Evolutionary conservation across 495 filamentous ascomycete genomes (phyloP), one percentile per base, ranked within the genome.

Genomic region (Neurospora sp.): DNA sequence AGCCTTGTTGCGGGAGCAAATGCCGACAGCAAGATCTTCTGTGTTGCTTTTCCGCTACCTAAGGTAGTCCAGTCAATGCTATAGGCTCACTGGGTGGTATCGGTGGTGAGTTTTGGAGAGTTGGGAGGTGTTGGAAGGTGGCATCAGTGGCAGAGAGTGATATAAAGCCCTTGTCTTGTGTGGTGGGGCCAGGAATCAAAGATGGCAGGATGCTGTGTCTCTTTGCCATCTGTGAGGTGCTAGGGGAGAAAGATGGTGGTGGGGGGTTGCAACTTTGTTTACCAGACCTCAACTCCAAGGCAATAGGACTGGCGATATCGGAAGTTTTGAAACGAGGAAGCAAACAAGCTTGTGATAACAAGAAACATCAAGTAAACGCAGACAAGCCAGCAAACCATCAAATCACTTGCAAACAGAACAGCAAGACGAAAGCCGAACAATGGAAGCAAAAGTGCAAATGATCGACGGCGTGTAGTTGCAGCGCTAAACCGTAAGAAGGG

Each of bases 21-120:
- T 77, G 76, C 74, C 76, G 76, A 74, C 71, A 74, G 39, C 27
- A 35, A 66, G 54, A 66, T 66, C 54, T 66, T 66, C 14, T 1
- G 54, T 35, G 23, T 35, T 35, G 35, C 35, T 35, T 35, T 35
- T 35, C 35, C 35, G 35, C 35, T 35, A 35, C 35, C 35, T 35
- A n/a, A n/a, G n/a, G n/a, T n/a, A 35, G 35, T 35, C 35, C 35
- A 35, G 35, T 35, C 48, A 59, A 11, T 62, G 54, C n/a, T 31
- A 31, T 62, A 6, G n/a, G 46, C 10, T 11, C 10, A 54, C 10
- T 62, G 20, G 12, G 54, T 62, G 23, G 54, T 31, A 62, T 31
- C 4, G 20, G 11, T 62, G 54, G 54, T 62, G 5, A 62, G 23
- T 31, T 62, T 31, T 31, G 48, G 20, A 0, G 48, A 31, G 20